Evolutionary conservation across 164 flowering plant genomes (phyloP), one percentile per base, ranked within the genome.

Genomic region (Chloranthus sessilifolius): DNA sequence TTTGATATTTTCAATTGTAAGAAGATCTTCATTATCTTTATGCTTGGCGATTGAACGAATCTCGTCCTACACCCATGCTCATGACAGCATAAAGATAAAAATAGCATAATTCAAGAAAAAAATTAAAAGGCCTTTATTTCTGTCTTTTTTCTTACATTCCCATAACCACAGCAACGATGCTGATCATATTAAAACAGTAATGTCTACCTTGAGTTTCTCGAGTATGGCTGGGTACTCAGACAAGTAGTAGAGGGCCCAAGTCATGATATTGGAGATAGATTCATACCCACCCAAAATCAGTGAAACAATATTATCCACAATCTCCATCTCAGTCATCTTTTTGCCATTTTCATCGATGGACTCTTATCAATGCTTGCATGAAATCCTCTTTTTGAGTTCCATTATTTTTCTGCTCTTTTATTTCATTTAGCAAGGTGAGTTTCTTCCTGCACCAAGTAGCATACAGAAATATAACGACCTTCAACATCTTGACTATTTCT

Each of bases 371-470:
- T 7, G 12, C 36, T 12, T 33, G 36, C 36, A 33, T 33, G 36
- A 33, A 33, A 12, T 33, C 36, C 12, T 7, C 12, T 12, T 33
- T 33, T 7, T 33, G 36, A 12, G 12, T 33, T 7, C 36, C 12
- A 7, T 33, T 33, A 7, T 33, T 12, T 33, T 33, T 33, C 36
- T 12, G 7, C 12, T 33, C 36, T 12, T 33, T 33, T 33, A 33
- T 33, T 33, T 33, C 36, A 7, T 33, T 33, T 7, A 33, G 36
- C 12, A 33, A 33, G 12, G 36, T 33, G 36, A 33, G 36, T 33
- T 33, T 33, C 36, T 33, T 33, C 36, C 36, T 33, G 12, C 36
- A 33, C 36, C n/a, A n/a, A n/a, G n/a, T n/a, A n/a, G n/a, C n/a
- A n/a, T n/a, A n/a, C 29, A 29, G 29, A 26, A 39, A 19, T n/a